These are phyloP conservation scores for Coemansia sp. DNA, from an alignment of 192 early-diverging fungal species.

Conservation along the genomic window DNA sequence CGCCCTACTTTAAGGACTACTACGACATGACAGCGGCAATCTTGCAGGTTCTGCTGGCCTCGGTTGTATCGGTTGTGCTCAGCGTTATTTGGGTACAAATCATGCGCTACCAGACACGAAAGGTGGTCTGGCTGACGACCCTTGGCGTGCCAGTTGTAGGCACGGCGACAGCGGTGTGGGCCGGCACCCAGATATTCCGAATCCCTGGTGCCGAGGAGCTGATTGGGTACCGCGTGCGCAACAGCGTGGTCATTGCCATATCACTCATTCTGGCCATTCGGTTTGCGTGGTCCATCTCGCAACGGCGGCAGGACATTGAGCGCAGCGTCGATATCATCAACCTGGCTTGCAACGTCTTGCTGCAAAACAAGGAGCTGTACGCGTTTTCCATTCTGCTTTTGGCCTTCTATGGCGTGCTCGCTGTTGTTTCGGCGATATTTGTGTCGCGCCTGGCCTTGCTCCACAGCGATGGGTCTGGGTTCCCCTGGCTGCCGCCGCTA, in stretches of 20 bases:
- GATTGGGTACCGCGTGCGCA: slow-evolving; percentile 35
- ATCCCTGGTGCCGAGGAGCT: slow-evolving; percentile 29
- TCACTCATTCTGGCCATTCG: slow-evolving; percentile 38
- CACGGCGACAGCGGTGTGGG: slow-evolving; percentile 39
- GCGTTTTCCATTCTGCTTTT: slow-evolving; percentile 43
- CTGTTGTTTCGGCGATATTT: slow-evolving; percentile 25
- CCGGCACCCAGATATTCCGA: slow-evolving; percentile 22
- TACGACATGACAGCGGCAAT: slow-evolving; percentile 33
- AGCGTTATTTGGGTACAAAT: slow-evolving; percentile 42
- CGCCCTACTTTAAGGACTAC: slow-evolving; percentile 40
- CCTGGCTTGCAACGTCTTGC: slow-evolving; percentile 33
- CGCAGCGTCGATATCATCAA: slow-evolving; percentile 36
- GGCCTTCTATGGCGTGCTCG: slow-evolving; percentile 35
- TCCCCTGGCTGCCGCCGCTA: background rate
- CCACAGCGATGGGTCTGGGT: background rate
- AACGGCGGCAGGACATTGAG: slow-evolving; percentile 36
- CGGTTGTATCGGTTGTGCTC: slow-evolving; percentile 16
- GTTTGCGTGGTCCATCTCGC: slow-evolving; percentile 37
- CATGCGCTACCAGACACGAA: slow-evolving; percentile 40
- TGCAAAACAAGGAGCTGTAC: slow-evolving; percentile 38
- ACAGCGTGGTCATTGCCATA: slow-evolving; percentile 18
- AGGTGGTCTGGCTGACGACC: slow-evolving; percentile 47
- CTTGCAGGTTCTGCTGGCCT: slow-evolving; percentile 16
- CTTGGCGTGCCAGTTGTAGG: slow-evolving; percentile 41
- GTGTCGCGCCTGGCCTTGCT: slow-evolving; percentile 27